These are phyloP conservation scores for Fraxinus greggii DNA, from an alignment of 305 asterid genomes.

Conservation along the genomic window DNA sequence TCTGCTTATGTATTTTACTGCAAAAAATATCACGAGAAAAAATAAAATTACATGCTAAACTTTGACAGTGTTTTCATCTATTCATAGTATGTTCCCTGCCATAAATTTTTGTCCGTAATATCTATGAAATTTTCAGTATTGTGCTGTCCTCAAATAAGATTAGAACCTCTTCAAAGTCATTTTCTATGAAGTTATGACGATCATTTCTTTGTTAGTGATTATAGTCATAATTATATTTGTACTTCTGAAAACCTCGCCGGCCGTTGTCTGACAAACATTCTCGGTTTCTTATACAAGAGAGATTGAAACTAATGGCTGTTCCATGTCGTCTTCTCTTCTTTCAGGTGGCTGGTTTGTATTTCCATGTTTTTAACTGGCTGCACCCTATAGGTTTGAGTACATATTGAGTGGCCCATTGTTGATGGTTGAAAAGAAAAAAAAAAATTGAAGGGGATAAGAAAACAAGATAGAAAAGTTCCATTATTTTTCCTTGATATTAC, in stretches of 20 bases:
- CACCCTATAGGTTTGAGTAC: neutral
- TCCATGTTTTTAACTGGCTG: neutral
- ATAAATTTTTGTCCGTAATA: neutral
- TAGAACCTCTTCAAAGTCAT: neutral
- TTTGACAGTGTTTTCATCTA: conserved; percentile 11
- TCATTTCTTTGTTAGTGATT: neutral
- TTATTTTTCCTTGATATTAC: neutral
- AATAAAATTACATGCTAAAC: neutral
- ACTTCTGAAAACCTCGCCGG: neutral
- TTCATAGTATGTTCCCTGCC: neutral
- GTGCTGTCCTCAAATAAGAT: neutral
- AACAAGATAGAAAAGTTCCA: neutral
- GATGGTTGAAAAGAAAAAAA: neutral
- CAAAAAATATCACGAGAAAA: neutral
- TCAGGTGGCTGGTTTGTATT: neutral
- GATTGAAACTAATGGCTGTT: neutral
- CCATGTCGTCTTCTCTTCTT: neutral
- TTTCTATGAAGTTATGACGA: neutral
- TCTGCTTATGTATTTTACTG: conserved; percentile 6
- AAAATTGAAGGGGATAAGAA: neutral
- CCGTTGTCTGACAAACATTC: neutral
- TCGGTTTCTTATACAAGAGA: neutral
- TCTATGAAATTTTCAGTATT: neutral
- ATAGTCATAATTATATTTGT: neutral
- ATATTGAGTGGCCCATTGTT: neutral